A percentile compares a stretch with the other conserved stretches of the same genome.
Conservation (phyloP, 2,329 filamentous ascomycete species). For the Incumbomyces lentus region DNA sequence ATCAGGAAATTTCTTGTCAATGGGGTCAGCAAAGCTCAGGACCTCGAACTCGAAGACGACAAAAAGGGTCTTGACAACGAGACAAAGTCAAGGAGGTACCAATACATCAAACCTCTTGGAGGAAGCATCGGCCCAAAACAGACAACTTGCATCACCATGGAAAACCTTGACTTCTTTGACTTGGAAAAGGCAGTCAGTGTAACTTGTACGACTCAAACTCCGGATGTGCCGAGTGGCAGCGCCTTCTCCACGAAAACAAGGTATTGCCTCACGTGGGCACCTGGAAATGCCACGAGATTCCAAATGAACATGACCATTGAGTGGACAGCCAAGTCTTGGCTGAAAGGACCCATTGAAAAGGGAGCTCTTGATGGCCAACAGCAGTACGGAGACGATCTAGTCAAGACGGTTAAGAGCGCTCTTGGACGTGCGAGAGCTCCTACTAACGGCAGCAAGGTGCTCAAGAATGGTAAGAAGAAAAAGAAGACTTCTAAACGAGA, state of each 20-base stretch:
- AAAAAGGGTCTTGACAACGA: conserved; percentile 68
- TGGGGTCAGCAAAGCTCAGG: conserved; percentile 71
- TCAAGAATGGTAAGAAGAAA: conserved; percentile 48
- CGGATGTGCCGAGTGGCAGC: conserved; percentile 89
- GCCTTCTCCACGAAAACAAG: conserved; percentile 86
- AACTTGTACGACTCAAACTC: conserved; percentile 74
- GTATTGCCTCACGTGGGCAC: conserved; percentile 88
- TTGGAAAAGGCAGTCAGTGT: conserved; percentile 78
- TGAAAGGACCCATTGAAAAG: conserved; percentile 94
- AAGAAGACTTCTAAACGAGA: conserved; percentile 42
- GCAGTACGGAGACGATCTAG: conserved; percentile 70
- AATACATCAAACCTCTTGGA: conserved; percentile 84
- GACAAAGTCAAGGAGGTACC: conserved; percentile 62
- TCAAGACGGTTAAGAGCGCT: conserved; percentile 61
- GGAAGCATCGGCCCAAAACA: conserved; percentile 80
- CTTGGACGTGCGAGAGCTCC: conserved; percentile 52
- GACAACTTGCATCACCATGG: conserved; percentile 85
- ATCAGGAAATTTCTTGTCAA: conserved; percentile 77
- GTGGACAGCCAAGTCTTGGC: conserved; percentile 96
- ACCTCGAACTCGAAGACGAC: conserved; percentile 74
- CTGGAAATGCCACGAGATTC: conserved; percentile 73
- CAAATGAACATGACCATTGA: conserved; percentile 85
- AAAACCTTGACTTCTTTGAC: conserved; percentile 74
- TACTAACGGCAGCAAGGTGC: conserved; percentile 36
- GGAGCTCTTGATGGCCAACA: conserved; percentile 83